Evolutionary conservation across 1,139 yeast genomes (phyloP), one percentile per base, ranked within the genome.

Genomic region (Yamadazyma dendronema): DNA sequence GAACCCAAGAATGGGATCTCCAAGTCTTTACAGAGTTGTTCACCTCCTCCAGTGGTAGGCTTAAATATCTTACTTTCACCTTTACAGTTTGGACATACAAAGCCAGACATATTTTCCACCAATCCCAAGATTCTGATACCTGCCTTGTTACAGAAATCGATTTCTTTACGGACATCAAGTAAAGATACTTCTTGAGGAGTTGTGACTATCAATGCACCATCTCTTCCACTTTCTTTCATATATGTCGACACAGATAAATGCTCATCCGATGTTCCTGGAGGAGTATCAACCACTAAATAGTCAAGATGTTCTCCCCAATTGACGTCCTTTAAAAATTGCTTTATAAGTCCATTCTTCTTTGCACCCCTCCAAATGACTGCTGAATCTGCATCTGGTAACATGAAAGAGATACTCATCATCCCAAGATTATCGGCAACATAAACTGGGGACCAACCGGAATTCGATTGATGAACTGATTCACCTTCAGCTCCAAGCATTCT

Each of bases 211-310:
- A 94, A 69, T 0, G 98, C 98, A 0, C 99, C 99, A 57, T 92
- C 97, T 2, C 92, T 82, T 0, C 97, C 96, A 5, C 84, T 82
- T 32, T 88, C 96, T 52, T 87, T 84, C 76, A 94, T 70, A 54
- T 86, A 90, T 33, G 86, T 81, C 30, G 92, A 87, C 17, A 92
- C 90, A 7, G 95, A 81, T 33, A 94, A 71, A 60, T 94, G 99
- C 58, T 94, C 99, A 59, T 94, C 99, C 0, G 96, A 84, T 0
- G 99, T 92, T 0, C 99, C 98, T 0, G 99, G 99, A 0, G 98
- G 99, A 0, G 99, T 94, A 53, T 94, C 99, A 4, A 94, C 86
- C 12, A 94, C 76, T 50, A 94, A 67, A 54, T 87, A 92, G 61
- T 94, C 97, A 39, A 94, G 67, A 38, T 52, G 65, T 35, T 81